Conservation (phyloP, 495 filamentous ascomycete genomes). For the Talaromyces thailandensis region DNA sequence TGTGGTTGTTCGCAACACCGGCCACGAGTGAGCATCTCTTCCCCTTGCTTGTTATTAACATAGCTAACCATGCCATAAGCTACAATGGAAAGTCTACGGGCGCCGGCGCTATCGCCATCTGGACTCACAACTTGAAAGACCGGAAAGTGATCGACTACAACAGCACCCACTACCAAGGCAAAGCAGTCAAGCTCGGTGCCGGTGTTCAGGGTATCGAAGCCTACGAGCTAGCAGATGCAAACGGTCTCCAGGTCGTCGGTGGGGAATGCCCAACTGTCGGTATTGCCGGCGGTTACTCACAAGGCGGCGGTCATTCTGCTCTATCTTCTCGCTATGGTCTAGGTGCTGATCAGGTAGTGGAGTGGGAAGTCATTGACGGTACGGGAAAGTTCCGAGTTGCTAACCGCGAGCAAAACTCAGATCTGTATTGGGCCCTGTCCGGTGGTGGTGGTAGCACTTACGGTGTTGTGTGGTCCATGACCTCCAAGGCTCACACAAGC, state of each 20-base stretch:
- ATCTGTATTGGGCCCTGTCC: conserved; percentile 60
- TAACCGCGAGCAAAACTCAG: conserved; percentile 41
- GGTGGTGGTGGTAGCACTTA: conserved; percentile 62
- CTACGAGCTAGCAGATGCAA: conserved; percentile 29
- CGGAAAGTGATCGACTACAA: conserved; percentile 17
- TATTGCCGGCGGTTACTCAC: conserved; percentile 45
- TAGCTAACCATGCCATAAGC: not conserved
- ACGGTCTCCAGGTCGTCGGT: conserved; percentile 18
- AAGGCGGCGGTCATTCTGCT: conserved; percentile 53
- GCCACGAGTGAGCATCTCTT: conserved; percentile 25
- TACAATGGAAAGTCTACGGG: conserved; percentile 51
- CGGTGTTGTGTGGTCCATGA: conserved; percentile 51
- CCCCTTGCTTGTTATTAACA: no score
- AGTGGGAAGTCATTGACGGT: conserved; percentile 52
- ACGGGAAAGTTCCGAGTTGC: conserved; percentile 19
- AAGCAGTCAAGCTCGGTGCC: conserved; percentile 44
- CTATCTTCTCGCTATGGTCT: conserved; percentile 46
- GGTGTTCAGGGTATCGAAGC: conserved; percentile 43
- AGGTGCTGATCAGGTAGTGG: conserved; percentile 53
- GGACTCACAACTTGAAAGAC: conserved; percentile 45
- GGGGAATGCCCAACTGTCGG: conserved; percentile 28
- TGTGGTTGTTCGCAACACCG: conserved; percentile 56
- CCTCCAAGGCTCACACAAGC: conserved; percentile 32
- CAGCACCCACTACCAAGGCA: conserved; percentile 31
- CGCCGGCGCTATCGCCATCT: conserved; percentile 40